Conservation (phyloP, 352 stramenopile species). For the Thalassiosira oceanica region DNA sequence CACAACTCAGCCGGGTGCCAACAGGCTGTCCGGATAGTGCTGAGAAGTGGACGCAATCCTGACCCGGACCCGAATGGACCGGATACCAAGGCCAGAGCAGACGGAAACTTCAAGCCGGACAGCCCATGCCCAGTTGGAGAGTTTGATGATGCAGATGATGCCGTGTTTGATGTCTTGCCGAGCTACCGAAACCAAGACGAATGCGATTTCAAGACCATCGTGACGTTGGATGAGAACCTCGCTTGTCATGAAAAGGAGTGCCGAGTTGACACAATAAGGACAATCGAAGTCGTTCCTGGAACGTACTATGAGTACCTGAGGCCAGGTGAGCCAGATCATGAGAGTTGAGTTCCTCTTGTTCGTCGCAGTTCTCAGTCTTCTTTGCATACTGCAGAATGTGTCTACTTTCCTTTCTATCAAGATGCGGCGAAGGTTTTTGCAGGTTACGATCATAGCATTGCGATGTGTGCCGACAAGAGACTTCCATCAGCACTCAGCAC, state of each 20-base stretch:
- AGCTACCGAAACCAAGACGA: constrained; percentile 20
- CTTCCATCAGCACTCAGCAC: constrained; percentile 29
- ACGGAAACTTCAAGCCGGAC: constrained; percentile 6
- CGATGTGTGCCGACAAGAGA: constrained; percentile 44
- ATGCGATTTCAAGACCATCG: constrained; percentile 32
- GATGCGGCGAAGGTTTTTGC: constrained; percentile 31
- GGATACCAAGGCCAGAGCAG: no score
- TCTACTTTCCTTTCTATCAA: constrained; percentile 41
- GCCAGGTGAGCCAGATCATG: no score
- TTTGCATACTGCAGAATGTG: constrained; percentile 27
- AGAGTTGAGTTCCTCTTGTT: no score
- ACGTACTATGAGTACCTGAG: constrained; percentile 46
- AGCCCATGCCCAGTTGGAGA: constrained; percentile 3
- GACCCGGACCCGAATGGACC: no score
- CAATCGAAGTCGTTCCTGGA: constrained; percentile 22
- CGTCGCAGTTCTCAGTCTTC: no score
- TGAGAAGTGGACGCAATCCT: constrained; percentile 8
- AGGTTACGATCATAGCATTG: constrained; percentile 2
- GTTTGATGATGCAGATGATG: constrained; percentile 41
- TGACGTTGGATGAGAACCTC: constrained; percentile 44
- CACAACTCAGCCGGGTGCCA: neutral
- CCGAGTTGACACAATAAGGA: constrained; percentile 34
- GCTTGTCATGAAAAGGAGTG: constrained; percentile 47
- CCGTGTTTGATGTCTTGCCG: constrained; percentile 39
- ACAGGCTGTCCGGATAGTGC: constrained; percentile 17